Evolutionary conservation across 371 early-diverging fungal genomes (phyloP).

Genomic region (Nematocida sp.): DNA sequence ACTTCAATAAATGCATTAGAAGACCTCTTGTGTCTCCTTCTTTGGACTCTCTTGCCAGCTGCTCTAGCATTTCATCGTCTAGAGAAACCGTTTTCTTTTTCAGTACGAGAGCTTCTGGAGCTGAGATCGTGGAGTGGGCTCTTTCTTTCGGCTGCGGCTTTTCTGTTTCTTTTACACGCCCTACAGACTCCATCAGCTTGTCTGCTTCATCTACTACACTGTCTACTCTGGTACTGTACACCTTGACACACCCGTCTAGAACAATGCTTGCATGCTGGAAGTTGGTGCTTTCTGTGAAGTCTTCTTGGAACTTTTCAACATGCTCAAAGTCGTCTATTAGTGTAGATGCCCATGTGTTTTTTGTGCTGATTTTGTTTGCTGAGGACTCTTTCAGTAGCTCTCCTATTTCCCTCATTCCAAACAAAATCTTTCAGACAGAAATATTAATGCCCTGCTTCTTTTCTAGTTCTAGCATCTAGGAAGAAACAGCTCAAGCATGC

Average conservation of each 20-base stretch:
- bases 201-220: slow-evolving; percentile 88
- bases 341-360: slow-evolving; percentile 90
- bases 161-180: slow-evolving; percentile 45
- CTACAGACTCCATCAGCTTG: slow-evolving; percentile 67
- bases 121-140: slow-evolving; percentile 19
- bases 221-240: slow-evolving; percentile 93
- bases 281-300: slow-evolving; percentile 71
- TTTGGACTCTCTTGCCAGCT: slow-evolving; percentile 39
- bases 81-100: slow-evolving; percentile 7
- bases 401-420: slow-evolving; percentile 33
- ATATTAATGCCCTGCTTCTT: no score
- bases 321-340: slow-evolving; percentile 94
- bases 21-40: slow-evolving; percentile 52
- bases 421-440: no score
- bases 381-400: slow-evolving; percentile 57
- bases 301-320: slow-evolving; percentile 77
- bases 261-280: slow-evolving; percentile 97
- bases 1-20: slow-evolving; percentile 44
- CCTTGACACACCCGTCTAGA: slow-evolving; percentile 92
- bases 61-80: slow-evolving; percentile 46
- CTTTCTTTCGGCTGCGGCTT: slow-evolving; percentile 37
- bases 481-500: no score
- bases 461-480: no score
- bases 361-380: slow-evolving; percentile 78
- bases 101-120: slow-evolving; percentile 35